phyloP scores from a whole-genome alignment of 2,329 filamentous ascomycete species.

The Penicillium hesseltinei region DNA sequence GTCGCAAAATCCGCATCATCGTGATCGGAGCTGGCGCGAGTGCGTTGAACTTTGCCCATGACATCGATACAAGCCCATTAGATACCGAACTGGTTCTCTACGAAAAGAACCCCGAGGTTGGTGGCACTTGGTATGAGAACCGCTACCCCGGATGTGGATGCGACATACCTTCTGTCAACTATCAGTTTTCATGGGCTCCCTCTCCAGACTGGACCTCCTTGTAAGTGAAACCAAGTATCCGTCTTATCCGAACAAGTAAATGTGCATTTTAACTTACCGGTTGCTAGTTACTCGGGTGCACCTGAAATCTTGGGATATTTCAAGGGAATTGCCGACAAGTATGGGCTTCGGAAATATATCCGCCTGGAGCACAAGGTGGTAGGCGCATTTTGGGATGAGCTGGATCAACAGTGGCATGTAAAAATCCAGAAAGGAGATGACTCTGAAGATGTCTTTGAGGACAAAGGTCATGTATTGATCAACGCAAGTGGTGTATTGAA shows the following conservation, averaged over 20 bases:
- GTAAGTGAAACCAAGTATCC: constrained; percentile 1
- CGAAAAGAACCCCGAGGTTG: constrained; percentile 38
- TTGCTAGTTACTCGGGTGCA: constrained; percentile 23
- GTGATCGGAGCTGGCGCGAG: constrained; percentile 19
- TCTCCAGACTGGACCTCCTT: constrained; percentile 22
- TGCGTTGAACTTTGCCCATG: constrained; percentile 18
- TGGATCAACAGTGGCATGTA: constrained; percentile 29
- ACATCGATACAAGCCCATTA: constrained; percentile 12
- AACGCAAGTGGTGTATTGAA: constrained; percentile 16
- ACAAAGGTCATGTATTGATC: constrained; percentile 12
- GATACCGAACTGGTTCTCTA: constrained; percentile 26
- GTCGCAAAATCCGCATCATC: constrained; percentile 16
- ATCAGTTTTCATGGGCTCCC: constrained; percentile 35
- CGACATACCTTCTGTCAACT: constrained; percentile 32
- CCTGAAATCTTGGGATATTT: constrained; percentile 32
- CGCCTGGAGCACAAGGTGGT: constrained; percentile 27
- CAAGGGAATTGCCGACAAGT: constrained; percentile 24
- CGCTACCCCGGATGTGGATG: constrained; percentile 35
- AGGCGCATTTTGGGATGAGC: constrained; percentile 30
- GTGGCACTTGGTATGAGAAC: constrained; percentile 40
- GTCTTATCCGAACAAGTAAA: constrained; percentile 6
- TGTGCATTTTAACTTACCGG: neutral
- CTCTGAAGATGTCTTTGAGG: constrained; percentile 6
- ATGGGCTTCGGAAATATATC: constrained; percentile 29
- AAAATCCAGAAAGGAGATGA: constrained; percentile 17